Conservation (phyloP, 441 rosid species). For the Theobroma grandiflorum region DNA sequence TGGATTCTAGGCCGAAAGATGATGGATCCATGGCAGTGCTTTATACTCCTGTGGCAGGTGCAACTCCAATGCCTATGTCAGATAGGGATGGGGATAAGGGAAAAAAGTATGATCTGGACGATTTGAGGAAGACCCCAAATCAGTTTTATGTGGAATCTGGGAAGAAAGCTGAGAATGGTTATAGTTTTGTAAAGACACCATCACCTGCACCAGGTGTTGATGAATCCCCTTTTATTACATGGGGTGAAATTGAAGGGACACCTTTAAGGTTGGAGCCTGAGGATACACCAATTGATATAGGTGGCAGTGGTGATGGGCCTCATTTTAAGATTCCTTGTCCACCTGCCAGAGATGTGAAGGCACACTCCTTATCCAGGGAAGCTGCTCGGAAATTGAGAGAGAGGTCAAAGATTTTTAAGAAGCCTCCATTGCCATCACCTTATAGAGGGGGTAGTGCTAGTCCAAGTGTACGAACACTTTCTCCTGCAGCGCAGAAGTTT, state of each 20-base stretch:
- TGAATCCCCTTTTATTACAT: conserved; percentile 90
- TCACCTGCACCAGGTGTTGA: conserved; percentile 95
- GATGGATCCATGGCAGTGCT: conserved; percentile 84
- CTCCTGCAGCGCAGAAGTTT: conserved; percentile 98
- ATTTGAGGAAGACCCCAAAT: conserved; percentile 87
- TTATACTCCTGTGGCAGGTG: conserved; percentile 79
- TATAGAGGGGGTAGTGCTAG: conserved; percentile 92
- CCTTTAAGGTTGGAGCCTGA: conserved; percentile 87
- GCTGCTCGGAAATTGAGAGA: conserved; percentile 86
- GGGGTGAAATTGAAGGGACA: conserved; percentile 99
- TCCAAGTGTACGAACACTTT: conserved; percentile 77
- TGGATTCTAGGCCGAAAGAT: conserved; percentile 85
- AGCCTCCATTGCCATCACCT: conserved; percentile 92
- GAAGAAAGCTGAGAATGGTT: conserved; percentile 89
- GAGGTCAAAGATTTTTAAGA: conserved; percentile 84
- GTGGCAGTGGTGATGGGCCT: conserved; percentile 85
- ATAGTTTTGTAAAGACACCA: conserved; percentile 88
- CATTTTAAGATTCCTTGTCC: conserved; percentile 80
- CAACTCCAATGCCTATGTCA: conserved; percentile 68
- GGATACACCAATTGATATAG: conserved; percentile 91
- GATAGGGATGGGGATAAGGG: conserved; percentile 74
- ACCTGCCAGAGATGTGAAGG: conserved; percentile 84
- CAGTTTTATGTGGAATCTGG: conserved; percentile 73
- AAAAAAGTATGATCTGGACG: conserved; percentile 91
- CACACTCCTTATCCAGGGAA: conserved; percentile 86